These are phyloP conservation scores for Fusarium austroafricanum DNA, from an alignment of 2,329 filamentous ascomycete species.

Conservation along the genomic window DNA sequence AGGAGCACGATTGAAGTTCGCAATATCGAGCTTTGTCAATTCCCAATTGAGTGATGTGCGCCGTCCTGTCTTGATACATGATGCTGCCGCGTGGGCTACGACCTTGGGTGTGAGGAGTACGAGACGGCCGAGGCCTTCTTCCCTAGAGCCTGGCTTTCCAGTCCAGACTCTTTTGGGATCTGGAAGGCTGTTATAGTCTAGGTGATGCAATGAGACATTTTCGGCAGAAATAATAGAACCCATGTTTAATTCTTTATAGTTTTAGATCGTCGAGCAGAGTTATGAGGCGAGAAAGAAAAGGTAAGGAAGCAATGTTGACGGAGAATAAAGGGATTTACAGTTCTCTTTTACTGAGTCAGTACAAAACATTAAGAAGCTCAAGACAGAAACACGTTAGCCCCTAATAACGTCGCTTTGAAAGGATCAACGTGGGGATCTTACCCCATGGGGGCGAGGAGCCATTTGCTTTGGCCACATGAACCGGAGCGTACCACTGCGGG, in stretches of 20 bases:
- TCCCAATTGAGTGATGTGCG: constrained; percentile 5
- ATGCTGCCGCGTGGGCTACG: not conserved
- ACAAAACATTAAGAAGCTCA: not conserved
- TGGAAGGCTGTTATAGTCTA: not conserved
- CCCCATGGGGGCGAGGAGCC: not conserved
- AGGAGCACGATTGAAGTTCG: constrained; percentile 13
- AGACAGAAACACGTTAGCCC: not conserved
- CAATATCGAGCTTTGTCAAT: not conserved
- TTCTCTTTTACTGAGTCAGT: not conserved
- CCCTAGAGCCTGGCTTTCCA: not conserved
- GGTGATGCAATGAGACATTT: not conserved
- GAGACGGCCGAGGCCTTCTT: not conserved
- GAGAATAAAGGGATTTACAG: not conserved
- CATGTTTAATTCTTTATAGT: no score
- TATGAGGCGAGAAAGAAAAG: not conserved
- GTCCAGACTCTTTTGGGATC: constrained; percentile 1
- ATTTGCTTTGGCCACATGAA: not conserved
- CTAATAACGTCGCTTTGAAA: not conserved
- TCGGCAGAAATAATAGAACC: not conserved
- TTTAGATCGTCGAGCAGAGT: no score
- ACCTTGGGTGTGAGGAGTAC: constrained; percentile 2
- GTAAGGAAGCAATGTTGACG: not conserved
- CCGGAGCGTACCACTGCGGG: constrained; percentile 11
- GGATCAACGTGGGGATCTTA: not conserved
- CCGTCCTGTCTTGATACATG: constrained; percentile 4